Percentiles rank a stretch among this genome's conserved stretches.
Evolutionary conservation across 495 filamentous ascomycete species (phyloP).

Genomic region (Aspergillus egyptiacus): DNA sequence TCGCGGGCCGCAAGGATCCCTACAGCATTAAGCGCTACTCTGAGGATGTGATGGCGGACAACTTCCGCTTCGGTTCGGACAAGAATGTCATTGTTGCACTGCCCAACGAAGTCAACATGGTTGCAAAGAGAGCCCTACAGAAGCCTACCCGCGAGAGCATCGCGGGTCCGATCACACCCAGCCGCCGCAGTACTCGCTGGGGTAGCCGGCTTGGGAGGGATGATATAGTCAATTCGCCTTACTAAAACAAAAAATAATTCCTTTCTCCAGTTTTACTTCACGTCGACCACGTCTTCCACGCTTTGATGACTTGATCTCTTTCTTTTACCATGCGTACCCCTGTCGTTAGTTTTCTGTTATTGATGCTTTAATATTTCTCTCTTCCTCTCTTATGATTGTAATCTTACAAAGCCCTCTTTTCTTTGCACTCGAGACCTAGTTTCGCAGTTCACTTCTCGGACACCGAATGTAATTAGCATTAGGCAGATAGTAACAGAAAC

Average conservation of each 20-base stretch:
- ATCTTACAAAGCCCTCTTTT: neutral
- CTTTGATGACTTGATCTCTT: conserved; percentile 16
- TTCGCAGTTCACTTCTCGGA: too few species aligned
- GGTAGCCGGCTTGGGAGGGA: conserved; percentile 58
- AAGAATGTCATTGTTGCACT: conserved; percentile 97
- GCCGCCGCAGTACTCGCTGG: conserved; percentile 40
- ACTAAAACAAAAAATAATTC: conserved; percentile 40
- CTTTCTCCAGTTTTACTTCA: neutral
- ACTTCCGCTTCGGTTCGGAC: conserved; percentile 94
- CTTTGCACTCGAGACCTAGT: too few species aligned
- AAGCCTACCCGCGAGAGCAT: conserved; percentile 92
- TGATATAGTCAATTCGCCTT: conserved; percentile 82
- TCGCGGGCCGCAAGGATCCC: conserved; percentile 71
- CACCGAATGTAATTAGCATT: too few species aligned
- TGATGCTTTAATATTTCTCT: conserved; percentile 4
- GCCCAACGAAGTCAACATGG: conserved; percentile 97
- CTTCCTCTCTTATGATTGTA: neutral
- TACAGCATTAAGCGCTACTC: conserved; percentile 95
- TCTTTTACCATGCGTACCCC: conserved; percentile 36
- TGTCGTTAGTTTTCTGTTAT: conserved; percentile 21
- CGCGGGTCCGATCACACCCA: conserved; percentile 55
- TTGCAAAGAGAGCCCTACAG: conserved; percentile 75
- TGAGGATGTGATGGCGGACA: conserved; percentile 96
- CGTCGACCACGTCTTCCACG: conserved; percentile 1
- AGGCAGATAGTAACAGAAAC: too few species aligned